Evolutionary conservation across 1,139 yeast species (phyloP), one percentile per base, ranked within the genome.

Genomic region (Keqinozyma sinolaborantium): DNA sequence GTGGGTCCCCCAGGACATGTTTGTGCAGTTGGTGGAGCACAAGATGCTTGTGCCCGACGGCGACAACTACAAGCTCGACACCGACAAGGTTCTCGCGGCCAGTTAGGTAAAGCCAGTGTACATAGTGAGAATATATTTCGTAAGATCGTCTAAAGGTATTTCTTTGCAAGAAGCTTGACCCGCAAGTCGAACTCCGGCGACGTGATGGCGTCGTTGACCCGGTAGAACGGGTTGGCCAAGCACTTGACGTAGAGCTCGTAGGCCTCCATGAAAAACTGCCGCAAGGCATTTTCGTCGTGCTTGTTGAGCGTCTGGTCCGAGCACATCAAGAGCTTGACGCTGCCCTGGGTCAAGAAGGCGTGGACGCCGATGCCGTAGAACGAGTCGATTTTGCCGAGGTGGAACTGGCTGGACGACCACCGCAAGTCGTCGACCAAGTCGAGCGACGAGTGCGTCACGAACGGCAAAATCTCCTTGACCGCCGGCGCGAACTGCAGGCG

Each of bases 1-100:
- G 4, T 90, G 97, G 96, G 74, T 92, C 36, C 96, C 97, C 16
- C 95, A 86, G 53, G 95, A 87, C 51, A 77, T 87, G 83, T 88
- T 90, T 52, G 82, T 77, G 27, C 74, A 75, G 35, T 69, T 87
- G 44, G 59, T 76, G 28, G 77, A 76, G 14, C 80, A 79, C 42
- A 94, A 92, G 1, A 66, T 83, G 36, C 64, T 90, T 32, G 64
- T 57, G 20, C 56, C 54, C 30, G 58, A 51, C 21, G 44, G 57
- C 26, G 73, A 71, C 14, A 58, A 68, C 43, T 64, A 51, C 44
- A 50, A 48, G 32, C 46, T 69, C 26, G 70, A 64, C 33, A 55
- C 67, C 20, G 73, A 66, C 24, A 64, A 61, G 41, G 61, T 56
- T 3, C 59, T 68, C 38, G 39, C 5, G 35, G 40, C 29, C 18